Conservation (phyloP, 129 eudicot species). For the Flaveria ramosissima region DNA sequence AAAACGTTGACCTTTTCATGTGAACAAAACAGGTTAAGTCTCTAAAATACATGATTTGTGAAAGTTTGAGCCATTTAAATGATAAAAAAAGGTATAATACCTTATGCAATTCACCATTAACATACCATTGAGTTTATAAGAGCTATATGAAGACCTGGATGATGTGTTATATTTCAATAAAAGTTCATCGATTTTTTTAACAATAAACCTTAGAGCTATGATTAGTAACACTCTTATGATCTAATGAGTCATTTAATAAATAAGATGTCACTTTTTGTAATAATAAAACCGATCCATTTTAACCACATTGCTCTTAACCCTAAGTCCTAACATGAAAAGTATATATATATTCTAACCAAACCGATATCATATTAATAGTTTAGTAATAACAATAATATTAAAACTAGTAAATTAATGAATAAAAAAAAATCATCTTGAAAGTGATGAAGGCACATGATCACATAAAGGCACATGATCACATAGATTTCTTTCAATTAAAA, state of each 20-base stretch:
- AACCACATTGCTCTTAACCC: background rate
- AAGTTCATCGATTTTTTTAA: background rate
- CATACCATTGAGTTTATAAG: background rate
- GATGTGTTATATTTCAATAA: background rate
- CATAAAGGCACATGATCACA: constrained; percentile 40
- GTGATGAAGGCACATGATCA: constrained; percentile 39
- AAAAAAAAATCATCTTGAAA: constrained; percentile 9
- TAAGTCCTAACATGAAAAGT: background rate
- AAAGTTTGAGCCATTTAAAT: background rate
- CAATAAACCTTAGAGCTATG: background rate
- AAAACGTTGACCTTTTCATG: too few species aligned
- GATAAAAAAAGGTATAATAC: too few species aligned
- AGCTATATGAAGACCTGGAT: background rate
- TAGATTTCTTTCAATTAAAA: constrained; percentile 24
- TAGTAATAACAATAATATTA: background rate
- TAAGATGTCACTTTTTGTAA: too few species aligned
- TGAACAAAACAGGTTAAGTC: background rate
- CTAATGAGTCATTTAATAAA: background rate
- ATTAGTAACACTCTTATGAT: background rate
- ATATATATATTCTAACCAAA: background rate
- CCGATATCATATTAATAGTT: background rate
- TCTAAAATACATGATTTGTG: background rate
- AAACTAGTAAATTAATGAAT: background rate
- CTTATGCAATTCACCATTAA: background rate
- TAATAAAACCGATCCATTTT: too few species aligned